These are phyloP conservation scores for Ganoderma resinaceum DNA, from an alignment of 1,284 basidiomycete species.

Conservation along the genomic window DNA sequence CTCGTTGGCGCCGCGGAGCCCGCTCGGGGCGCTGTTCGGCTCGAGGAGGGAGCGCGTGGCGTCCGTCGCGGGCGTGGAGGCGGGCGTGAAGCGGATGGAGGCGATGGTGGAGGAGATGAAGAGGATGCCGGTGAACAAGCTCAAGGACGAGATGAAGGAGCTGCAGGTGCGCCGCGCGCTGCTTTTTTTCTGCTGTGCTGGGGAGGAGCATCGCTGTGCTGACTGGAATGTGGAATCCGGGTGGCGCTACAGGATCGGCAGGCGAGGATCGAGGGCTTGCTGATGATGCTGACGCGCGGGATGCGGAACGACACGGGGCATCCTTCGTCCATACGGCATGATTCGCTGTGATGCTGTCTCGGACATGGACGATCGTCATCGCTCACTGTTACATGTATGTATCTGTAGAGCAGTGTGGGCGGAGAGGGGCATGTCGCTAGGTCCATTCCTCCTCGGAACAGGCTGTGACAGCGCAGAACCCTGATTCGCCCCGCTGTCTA, in stretches of 20 bases:
- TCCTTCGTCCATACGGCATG: conserved; percentile 40
- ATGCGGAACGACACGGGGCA: conserved; percentile 50
- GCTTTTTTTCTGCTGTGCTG: no score
- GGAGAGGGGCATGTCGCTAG: neutral
- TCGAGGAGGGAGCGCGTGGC: conserved; percentile 31
- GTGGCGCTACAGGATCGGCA: conserved; percentile 65
- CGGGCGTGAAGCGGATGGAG: conserved; percentile 61
- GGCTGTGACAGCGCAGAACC: neutral
- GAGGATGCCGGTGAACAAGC: conserved; percentile 63
- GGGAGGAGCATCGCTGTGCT: neutral
- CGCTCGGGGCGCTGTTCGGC: conserved; percentile 59
- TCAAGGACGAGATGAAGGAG: conserved; percentile 83
- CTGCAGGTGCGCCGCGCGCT: conserved; percentile 59
- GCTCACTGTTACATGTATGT: neutral
- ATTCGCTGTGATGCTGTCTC: conserved; percentile 34
- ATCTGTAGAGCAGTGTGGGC: neutral
- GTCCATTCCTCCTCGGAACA: neutral
- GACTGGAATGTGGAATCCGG: neutral
- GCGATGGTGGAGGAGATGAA: conserved; percentile 65
- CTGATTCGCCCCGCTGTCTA: neutral
- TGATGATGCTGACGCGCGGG: conserved; percentile 56
- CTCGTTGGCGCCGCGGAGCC: conserved; percentile 49
- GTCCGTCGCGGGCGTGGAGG: conserved; percentile 44
- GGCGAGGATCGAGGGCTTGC: conserved; percentile 76
- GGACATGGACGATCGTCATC: neutral